Evolutionary conservation across 140 eudicot species (phyloP).

Genomic region (Senecio squalidus): DNA sequence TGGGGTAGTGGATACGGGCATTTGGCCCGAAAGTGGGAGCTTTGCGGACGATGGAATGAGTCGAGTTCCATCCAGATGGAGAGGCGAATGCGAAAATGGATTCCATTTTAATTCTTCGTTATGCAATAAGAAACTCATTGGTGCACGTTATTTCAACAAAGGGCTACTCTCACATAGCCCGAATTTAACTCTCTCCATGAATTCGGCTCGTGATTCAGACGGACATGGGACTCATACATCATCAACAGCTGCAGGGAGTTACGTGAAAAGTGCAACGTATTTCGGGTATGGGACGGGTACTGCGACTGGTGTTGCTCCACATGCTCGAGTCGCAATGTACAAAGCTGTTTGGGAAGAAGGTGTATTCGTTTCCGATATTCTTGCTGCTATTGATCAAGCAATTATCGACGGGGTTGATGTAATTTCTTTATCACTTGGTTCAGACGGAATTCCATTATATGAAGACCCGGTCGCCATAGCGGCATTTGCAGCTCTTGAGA

Average conservation of each 20-base stretch:
- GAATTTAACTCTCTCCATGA: slow-evolving; percentile 45
- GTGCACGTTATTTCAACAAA: slow-evolving; percentile 72
- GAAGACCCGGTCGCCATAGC: slow-evolving; percentile 65
- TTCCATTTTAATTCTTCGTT: slow-evolving; percentile 48
- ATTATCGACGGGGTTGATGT: slow-evolving; percentile 75
- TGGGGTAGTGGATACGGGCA: slow-evolving; percentile 69
- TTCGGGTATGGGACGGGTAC: slow-evolving; percentile 70
- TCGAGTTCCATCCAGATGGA: slow-evolving; percentile 59
- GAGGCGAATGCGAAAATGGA: slow-evolving; percentile 64
- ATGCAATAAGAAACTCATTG: slow-evolving; percentile 76
- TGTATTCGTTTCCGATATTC: slow-evolving; percentile 37
- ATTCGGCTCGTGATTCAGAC: slow-evolving; percentile 60
- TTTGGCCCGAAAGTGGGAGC: slow-evolving; percentile 84
- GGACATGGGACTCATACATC: slow-evolving; percentile 92
- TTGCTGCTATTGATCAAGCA: slow-evolving; percentile 83
- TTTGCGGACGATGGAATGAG: slow-evolving; percentile 52
- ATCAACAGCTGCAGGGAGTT: slow-evolving; percentile 64
- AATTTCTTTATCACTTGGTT: slow-evolving; percentile 58
- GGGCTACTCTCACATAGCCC: slow-evolving; percentile 42
- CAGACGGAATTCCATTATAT: slow-evolving; percentile 34
- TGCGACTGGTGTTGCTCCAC: slow-evolving; percentile 60
- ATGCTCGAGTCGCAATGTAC: slow-evolving; percentile 66
- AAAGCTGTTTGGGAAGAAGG: slow-evolving; percentile 80
- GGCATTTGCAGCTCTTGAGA: slow-evolving; percentile 68
- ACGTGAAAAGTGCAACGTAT: slow-evolving; percentile 42